A percentile compares a stretch with the other conserved stretches of the same genome.
phyloP scores from a whole-genome alignment of 164 flowering plant genomes.

The Protea cynaroides region DNA sequence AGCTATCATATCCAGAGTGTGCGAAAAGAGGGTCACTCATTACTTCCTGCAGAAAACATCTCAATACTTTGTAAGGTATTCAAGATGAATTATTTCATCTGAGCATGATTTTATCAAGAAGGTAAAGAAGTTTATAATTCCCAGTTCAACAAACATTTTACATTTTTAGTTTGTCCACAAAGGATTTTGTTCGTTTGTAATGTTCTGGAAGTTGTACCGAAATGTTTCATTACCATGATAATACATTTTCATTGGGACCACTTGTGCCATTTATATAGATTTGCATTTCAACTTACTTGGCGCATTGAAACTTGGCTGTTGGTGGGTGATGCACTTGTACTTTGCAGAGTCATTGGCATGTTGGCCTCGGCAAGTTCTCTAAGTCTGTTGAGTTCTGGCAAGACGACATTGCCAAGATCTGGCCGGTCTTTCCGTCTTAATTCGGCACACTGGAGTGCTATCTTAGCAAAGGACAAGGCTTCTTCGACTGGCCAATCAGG shows the following conservation, averaged over 20 bases:
- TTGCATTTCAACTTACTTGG: too few relatives aligned
- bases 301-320: too few relatives aligned
- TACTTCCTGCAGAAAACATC: slow-evolving; percentile 24
- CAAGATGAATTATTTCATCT: not conserved
- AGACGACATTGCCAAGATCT: slow-evolving; percentile 8
- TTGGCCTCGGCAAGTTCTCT: slow-evolving; percentile 7
- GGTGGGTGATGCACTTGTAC: too few relatives aligned
- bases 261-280: too few relatives aligned
- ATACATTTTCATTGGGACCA: too few relatives aligned
- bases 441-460: slow-evolving; percentile 56
- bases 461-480: slow-evolving; percentile 33
- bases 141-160: too few relatives aligned
- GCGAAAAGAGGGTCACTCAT: slow-evolving; percentile 18
- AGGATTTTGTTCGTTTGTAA: too few relatives aligned
- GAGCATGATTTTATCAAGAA: not conserved
- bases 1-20: slow-evolving; percentile 24
- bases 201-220: too few relatives aligned
- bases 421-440: slow-evolving; percentile 47
- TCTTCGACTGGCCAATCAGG: slow-evolving; percentile 63
- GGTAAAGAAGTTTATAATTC: too few relatives aligned
- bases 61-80: not conserved
- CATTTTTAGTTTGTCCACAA: too few relatives aligned
- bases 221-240: too few relatives aligned
- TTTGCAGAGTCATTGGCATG: too few relatives aligned
- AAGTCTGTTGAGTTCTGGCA: slow-evolving; percentile 11